A percentile compares a stretch with the other conserved stretches of the same genome.
Evolutionary conservation across 345 rosid species (phyloP).

Genomic region (Heritiera littoralis): DNA sequence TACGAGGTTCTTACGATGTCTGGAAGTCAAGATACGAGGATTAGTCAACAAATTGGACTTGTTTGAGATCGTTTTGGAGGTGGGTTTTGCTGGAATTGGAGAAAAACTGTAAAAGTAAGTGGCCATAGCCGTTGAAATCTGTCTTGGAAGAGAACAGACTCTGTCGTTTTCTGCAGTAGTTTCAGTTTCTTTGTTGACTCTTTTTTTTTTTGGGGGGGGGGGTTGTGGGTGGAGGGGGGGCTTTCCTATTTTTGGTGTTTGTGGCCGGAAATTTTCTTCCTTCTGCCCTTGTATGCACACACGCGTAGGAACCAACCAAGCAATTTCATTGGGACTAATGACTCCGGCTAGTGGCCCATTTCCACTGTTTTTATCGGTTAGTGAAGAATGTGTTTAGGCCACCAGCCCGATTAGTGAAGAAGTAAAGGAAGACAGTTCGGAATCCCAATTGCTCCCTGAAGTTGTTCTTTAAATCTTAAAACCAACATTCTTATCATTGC

Average conservation of each 20-base stretch:
- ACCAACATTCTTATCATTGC: no score
- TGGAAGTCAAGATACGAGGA: conserved; percentile 19
- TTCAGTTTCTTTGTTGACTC: not conserved
- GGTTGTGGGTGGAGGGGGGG: no score
- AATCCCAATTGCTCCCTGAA: no score
- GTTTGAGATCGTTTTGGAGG: conserved; percentile 16
- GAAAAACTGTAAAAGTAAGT: conserved; percentile 33
- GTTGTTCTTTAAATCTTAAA: no score
- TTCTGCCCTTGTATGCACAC: no score
- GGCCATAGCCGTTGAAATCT: conserved; percentile 47
- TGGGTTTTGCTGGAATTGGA: conserved; percentile 26
- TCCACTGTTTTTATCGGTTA: not conserved
- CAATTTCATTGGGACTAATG: not conserved
- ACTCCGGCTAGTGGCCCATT: not conserved
- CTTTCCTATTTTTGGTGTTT: not conserved
- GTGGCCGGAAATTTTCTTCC: not conserved
- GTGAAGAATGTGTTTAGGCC: not conserved
- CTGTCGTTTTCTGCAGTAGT: not conserved
- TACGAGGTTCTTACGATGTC: conserved; percentile 19
- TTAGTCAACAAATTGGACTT: conserved; percentile 23
- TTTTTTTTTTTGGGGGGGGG: no score
- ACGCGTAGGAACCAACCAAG: not conserved
- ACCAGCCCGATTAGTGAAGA: no score
- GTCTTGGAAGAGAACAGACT: conserved; percentile 3
- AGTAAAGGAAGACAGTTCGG: no score